Percentiles rank a stretch among this genome's conserved stretches.
phyloP scores from a whole-genome alignment of 2,329 filamentous ascomycete species.

The Colletotrichum plurivorum region DNA sequence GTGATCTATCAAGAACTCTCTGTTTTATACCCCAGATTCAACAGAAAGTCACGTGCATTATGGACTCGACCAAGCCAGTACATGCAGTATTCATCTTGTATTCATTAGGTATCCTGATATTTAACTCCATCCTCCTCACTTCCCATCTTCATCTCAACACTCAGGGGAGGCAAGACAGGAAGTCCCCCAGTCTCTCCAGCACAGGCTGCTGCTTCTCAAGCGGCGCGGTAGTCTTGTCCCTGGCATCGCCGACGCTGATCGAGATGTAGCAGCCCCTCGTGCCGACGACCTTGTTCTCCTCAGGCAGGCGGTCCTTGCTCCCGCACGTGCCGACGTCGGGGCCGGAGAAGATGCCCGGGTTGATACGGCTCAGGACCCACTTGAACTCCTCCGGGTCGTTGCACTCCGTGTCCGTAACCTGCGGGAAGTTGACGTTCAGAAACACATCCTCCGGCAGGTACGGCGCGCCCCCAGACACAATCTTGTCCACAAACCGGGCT shows the following conservation, averaged over 20 bases:
- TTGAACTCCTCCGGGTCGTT: conserved; percentile 67
- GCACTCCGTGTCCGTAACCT: conserved; percentile 55
- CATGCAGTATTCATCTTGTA: background rate
- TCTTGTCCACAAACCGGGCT: conserved; percentile 66
- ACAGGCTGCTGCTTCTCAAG: conserved; percentile 66
- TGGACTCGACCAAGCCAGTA: no score
- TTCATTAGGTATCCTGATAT: background rate
- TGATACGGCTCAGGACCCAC: conserved; percentile 76
- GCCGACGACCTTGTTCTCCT: conserved; percentile 66
- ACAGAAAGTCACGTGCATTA: no score
- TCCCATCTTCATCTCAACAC: background rate
- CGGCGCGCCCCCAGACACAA: conserved; percentile 70
- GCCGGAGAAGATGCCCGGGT: conserved; percentile 65
- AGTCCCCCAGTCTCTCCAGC: conserved; percentile 61
- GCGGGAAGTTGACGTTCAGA: conserved; percentile 81
- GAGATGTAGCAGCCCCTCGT: conserved; percentile 71
- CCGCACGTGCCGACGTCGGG: conserved; percentile 73
- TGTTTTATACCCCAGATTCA: no score
- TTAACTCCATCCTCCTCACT: background rate
- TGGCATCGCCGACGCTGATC: conserved; percentile 69
- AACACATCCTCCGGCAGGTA: conserved; percentile 74
- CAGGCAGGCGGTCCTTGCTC: conserved; percentile 64
- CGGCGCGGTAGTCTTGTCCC: conserved; percentile 71
- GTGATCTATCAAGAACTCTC: no score
- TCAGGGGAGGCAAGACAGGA: conserved; percentile 63